Percentiles rank a stretch among this genome's conserved stretches.
Evolutionary conservation across 768 basidiomycete genomes (phyloP).

Genomic region (Podaxis carcinomalis): DNA sequence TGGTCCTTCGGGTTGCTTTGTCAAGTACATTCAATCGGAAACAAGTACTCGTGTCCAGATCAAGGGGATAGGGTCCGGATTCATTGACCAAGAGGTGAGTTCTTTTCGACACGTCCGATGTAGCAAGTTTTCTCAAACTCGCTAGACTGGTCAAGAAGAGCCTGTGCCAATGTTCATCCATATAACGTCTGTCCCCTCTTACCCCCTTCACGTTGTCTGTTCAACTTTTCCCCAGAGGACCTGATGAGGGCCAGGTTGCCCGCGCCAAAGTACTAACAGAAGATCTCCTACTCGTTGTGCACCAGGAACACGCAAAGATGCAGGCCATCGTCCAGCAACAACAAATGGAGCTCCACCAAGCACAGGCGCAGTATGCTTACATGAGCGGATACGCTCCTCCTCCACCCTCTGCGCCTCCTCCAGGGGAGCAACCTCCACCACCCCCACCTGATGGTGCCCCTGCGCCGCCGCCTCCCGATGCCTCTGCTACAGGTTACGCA

Average conservation of each 20-base stretch:
- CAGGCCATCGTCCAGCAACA: conserved; percentile 59
- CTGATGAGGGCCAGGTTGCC: conserved; percentile 82
- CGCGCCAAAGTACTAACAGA: conserved; percentile 85
- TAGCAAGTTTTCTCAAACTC: conserved; percentile 18
- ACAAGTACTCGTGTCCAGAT: conserved; percentile 96
- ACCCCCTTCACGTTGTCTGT: not conserved
- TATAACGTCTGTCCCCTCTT: conserved; percentile 43
- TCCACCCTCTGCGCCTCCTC: conserved; percentile 47
- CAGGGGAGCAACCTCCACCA: conserved; percentile 40
- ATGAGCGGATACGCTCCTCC: conserved; percentile 47
- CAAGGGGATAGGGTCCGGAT: conserved; percentile 92
- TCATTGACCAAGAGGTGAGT: conserved; percentile 58
- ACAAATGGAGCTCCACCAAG: conserved; percentile 74
- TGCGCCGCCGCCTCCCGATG: conserved; percentile 38
- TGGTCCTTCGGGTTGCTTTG: conserved; percentile 92
- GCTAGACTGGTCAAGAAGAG: conserved; percentile 75
- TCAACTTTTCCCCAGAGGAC: conserved; percentile 41
- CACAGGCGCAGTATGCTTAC: conserved; percentile 64
- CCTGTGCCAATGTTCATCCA: conserved; percentile 92
- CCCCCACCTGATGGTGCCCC: conserved; percentile 50
- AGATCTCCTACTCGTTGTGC: conserved; percentile 87
- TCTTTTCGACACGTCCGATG: not conserved
- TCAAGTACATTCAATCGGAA: conserved; percentile 97
- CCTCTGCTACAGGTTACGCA: conserved; percentile 39
- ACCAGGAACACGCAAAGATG: conserved; percentile 83